Percentiles rank a stretch among this genome's conserved stretches.
These are phyloP conservation scores for Paxillus involutus DNA, from an alignment of 768 basidiomycete species.

Conservation along the genomic window DNA sequence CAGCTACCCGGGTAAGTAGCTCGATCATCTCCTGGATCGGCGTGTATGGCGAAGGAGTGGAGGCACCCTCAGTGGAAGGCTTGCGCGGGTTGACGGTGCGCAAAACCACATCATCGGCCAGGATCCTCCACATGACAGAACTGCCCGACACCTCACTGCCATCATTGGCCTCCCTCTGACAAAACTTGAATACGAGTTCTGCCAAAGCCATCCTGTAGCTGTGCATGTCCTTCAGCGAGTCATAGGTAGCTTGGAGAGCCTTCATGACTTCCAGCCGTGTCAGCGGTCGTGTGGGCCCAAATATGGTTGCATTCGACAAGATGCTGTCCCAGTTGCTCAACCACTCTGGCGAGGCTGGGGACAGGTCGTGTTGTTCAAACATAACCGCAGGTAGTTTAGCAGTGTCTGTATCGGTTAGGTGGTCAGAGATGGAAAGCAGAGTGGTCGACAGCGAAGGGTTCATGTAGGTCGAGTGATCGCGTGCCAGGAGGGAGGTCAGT, in stretches of 20 bases:
- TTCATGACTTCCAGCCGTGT: slow-evolving; percentile 60
- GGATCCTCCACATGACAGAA: slow-evolving; percentile 50
- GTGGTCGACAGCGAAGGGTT: slow-evolving; percentile 62
- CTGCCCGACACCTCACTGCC: slow-evolving; percentile 27
- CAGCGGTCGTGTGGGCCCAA: slow-evolving; percentile 43
- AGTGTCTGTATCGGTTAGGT: slow-evolving; percentile 69
- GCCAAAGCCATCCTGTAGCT: slow-evolving; percentile 55
- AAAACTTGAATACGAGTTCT: slow-evolving; percentile 57
- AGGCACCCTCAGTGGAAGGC: slow-evolving; percentile 9
- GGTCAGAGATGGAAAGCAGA: slow-evolving; percentile 64
- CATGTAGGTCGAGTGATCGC: slow-evolving; percentile 58
- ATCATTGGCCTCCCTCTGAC: slow-evolving; percentile 34
- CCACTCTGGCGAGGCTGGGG: slow-evolving; percentile 74
- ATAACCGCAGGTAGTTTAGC: slow-evolving; percentile 60
- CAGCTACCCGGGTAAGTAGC: slow-evolving; percentile 41
- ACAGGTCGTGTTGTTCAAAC: slow-evolving; percentile 65
- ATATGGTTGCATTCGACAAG: slow-evolving; percentile 47
- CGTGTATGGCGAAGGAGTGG: slow-evolving; percentile 18
- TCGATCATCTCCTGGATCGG: slow-evolving; percentile 34
- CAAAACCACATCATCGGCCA: slow-evolving; percentile 69
- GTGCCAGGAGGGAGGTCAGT: slow-evolving; percentile 60
- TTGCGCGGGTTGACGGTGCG: slow-evolving; percentile 43
- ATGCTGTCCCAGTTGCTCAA: slow-evolving; percentile 63
- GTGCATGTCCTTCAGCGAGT: slow-evolving; percentile 68
- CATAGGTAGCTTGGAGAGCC: slow-evolving; percentile 57